Conservation (phyloP, 306 rosid genomes). For the Quercus suber region DNA sequence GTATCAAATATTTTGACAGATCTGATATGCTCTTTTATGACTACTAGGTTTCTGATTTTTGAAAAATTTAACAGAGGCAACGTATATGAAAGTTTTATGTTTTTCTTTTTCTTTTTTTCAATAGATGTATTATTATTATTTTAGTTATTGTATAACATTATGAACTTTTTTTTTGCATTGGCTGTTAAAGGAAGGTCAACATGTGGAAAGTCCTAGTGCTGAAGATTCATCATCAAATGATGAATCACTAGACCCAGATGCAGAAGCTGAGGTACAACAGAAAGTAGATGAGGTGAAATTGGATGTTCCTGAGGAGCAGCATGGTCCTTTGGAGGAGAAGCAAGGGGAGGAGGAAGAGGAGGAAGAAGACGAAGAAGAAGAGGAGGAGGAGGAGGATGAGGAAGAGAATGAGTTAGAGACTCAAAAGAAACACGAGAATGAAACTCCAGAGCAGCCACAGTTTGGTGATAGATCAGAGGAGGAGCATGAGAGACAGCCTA, state of each 20-base stretch:
- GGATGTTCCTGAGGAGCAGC: slow-evolving; percentile 49
- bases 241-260: slow-evolving; percentile 52
- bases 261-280: slow-evolving; percentile 49
- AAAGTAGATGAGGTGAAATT: slow-evolving; percentile 44
- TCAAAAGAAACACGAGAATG: slow-evolving; percentile 42
- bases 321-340: slow-evolving; percentile 45
- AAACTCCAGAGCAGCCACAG: slow-evolving; percentile 35
- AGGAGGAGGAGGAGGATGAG: slow-evolving; percentile 48
- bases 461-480: slow-evolving; percentile 36
- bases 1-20: not conserved
- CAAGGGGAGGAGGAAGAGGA: slow-evolving; percentile 39
- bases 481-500: slow-evolving; percentile 16
- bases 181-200: slow-evolving; percentile 52
- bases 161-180: slow-evolving; percentile 1
- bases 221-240: slow-evolving; percentile 80
- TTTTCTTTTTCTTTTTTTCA: not conserved
- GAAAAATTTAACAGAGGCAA: not conserved
- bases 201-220: slow-evolving; percentile 61
- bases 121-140: no score
- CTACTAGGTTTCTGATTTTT: not conserved
- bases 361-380: slow-evolving; percentile 45
- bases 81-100: not conserved
- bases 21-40: slow-evolving; percentile 15
- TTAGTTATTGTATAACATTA: not conserved
- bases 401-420: slow-evolving; percentile 54